Conservation (phyloP, 2,329 filamentous ascomycete species). For the Claviceps sp. region DNA sequence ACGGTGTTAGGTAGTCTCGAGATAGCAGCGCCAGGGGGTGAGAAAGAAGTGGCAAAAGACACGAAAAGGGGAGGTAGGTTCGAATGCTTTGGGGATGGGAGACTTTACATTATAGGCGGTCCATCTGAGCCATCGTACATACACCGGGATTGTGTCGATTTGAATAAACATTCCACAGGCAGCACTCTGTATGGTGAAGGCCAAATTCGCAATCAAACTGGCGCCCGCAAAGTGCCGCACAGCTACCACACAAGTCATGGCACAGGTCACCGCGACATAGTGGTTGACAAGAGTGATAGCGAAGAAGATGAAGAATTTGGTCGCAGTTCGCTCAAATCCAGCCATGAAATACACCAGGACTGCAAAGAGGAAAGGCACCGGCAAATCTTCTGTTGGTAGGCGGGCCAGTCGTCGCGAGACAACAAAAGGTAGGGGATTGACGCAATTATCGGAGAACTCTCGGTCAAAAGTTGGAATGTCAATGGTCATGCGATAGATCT, state of each 20-base stretch:
- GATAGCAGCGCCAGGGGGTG: not conserved
- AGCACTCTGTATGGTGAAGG: constrained; percentile 60
- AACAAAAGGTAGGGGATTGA: constrained; percentile 55
- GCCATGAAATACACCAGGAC: constrained; percentile 68
- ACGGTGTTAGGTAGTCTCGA: constrained; percentile 10
- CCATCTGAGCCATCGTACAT: constrained; percentile 68
- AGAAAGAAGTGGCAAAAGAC: too few relatives aligned
- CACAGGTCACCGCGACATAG: constrained; percentile 60
- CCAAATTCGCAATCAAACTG: constrained; percentile 58
- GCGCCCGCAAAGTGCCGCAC: constrained; percentile 56
- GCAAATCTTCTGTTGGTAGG: constrained; percentile 57
- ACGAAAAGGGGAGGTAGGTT: not conserved
- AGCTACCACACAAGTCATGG: constrained; percentile 52
- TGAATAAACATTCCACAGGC: constrained; percentile 69
- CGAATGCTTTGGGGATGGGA: not conserved
- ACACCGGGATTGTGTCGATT: constrained; percentile 57
- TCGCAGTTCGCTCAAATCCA: constrained; percentile 50
- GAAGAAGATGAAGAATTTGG: constrained; percentile 61
- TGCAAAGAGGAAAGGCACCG: constrained; percentile 57
- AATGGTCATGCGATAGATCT: constrained; percentile 60
- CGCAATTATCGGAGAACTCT: constrained; percentile 59
- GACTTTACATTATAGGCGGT: constrained; percentile 17
- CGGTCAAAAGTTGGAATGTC: constrained; percentile 67
- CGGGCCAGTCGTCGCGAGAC: constrained; percentile 56
- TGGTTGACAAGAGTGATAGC: constrained; percentile 54